Percentiles rank a stretch among this genome's conserved stretches.
phyloP scores from a whole-genome alignment of 805 yeast species.

The Candida gorgasii region DNA sequence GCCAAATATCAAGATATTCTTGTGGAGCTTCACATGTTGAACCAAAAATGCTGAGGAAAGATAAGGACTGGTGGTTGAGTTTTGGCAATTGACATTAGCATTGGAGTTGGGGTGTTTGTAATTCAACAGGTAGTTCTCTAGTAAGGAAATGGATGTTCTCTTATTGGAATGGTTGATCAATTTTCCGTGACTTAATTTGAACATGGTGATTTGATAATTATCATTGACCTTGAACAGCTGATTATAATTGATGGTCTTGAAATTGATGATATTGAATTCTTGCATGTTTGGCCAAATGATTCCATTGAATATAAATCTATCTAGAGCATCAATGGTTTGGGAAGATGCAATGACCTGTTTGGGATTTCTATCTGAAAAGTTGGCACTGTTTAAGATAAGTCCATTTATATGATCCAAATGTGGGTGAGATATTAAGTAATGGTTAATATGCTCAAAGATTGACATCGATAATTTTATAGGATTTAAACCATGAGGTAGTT shows the following conservation, averaged over 20 bases:
- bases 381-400: slow-evolving; percentile 70
- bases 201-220: slow-evolving; percentile 28
- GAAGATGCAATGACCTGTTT: slow-evolving; percentile 56
- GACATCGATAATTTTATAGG: slow-evolving; percentile 13
- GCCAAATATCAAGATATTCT: slow-evolving; percentile 67
- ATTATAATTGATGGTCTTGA: slow-evolving; percentile 19
- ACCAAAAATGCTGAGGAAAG: slow-evolving; percentile 63
- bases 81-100: background rate
- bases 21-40: slow-evolving; percentile 12
- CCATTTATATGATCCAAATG: slow-evolving; percentile 82
- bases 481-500: slow-evolving; percentile 9
- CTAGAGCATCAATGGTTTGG: slow-evolving; percentile 53
- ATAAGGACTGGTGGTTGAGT: slow-evolving; percentile 20
- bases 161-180: slow-evolving; percentile 7
- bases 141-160: slow-evolving; percentile 22
- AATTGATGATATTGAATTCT: slow-evolving; percentile 24
- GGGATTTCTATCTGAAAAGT: slow-evolving; percentile 27
- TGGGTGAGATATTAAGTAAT: slow-evolving; percentile 70
- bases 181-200: slow-evolving; percentile 37
- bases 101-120: background rate
- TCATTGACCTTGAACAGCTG: slow-evolving; percentile 17
- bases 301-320: slow-evolving; percentile 67
- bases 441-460: slow-evolving; percentile 29
- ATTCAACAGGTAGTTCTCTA: slow-evolving; percentile 17
- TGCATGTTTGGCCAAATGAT: slow-evolving; percentile 77